These are phyloP conservation scores for Malus asiatica DNA, from an alignment of 306 rosid species.

Conservation along the genomic window DNA sequence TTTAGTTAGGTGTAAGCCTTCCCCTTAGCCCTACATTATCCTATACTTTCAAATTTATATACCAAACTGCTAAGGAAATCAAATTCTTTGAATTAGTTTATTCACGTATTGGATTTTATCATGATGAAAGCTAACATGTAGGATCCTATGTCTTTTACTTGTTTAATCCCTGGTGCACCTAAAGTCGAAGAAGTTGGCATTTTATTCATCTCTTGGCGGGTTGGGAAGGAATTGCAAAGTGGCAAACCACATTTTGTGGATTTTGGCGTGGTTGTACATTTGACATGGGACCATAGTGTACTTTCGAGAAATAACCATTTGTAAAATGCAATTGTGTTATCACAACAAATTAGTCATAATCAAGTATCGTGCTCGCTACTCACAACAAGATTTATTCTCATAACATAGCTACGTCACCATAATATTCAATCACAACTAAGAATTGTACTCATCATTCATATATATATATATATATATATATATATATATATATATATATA, in stretches of 20 bases:
- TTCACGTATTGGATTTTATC: slow-evolving; percentile 4
- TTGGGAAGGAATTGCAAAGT: background rate
- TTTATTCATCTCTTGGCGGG: background rate
- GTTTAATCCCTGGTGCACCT: background rate
- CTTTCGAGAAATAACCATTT: background rate
- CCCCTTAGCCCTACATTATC: slow-evolving; percentile 25
- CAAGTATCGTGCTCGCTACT: too few species aligned
- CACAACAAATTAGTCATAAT: too few species aligned
- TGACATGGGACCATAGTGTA: background rate
- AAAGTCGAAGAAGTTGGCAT: background rate
- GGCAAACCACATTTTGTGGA: background rate
- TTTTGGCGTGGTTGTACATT: background rate
- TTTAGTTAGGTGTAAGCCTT: slow-evolving; percentile 17
- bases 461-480: too few species aligned
- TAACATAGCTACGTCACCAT: too few species aligned
- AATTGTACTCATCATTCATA: too few species aligned
- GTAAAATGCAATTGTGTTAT: too few species aligned
- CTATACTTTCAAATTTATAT: background rate
- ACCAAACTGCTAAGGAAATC: background rate
- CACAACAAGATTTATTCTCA: too few species aligned
- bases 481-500: too few species aligned
- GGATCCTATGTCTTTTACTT: slow-evolving; percentile 10
- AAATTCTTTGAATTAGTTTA: slow-evolving; percentile 14
- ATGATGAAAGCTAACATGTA: slow-evolving; percentile 9
- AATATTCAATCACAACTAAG: too few species aligned